phyloP scores from a whole-genome alignment of 2,329 filamentous ascomycete species.

The Phaeomoniella chlamydospora region DNA sequence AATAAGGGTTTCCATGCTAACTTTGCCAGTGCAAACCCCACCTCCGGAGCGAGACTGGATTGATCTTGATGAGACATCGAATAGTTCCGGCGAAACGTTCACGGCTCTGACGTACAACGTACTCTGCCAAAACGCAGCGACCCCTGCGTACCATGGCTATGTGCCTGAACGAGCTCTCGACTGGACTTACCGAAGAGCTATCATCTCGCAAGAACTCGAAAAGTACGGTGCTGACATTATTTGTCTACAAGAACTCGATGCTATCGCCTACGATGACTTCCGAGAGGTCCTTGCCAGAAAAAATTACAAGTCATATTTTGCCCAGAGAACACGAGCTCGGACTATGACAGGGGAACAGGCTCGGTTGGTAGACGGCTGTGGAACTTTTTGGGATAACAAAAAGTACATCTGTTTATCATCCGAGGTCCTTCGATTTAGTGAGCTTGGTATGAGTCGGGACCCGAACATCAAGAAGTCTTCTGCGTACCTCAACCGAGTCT shows the following conservation, averaged over 20 bases:
- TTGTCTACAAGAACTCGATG: conserved; percentile 85
- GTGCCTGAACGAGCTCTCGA: conserved; percentile 66
- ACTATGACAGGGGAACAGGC: conserved; percentile 82
- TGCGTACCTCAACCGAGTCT: conserved; percentile 95
- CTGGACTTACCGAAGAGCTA: conserved; percentile 75
- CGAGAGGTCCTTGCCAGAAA: conserved; percentile 69
- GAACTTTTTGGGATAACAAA: conserved; percentile 89
- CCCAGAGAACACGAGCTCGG: conserved; percentile 75
- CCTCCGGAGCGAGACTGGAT: conserved; percentile 66
- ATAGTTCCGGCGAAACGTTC: conserved; percentile 52
- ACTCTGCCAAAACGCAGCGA: conserved; percentile 86
- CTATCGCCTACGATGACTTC: conserved; percentile 80
- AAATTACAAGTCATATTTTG: conserved; percentile 89
- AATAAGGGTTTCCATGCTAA: conserved; percentile 10
- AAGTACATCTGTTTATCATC: conserved; percentile 93
- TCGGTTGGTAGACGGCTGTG: conserved; percentile 84
- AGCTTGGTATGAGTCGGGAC: conserved; percentile 81
- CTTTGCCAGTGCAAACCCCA: conserved; percentile 52
- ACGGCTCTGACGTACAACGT: conserved; percentile 91
- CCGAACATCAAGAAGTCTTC: conserved; percentile 96
- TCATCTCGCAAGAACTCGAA: conserved; percentile 71
- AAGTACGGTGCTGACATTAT: conserved; percentile 75
- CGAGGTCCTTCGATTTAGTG: conserved; percentile 81
- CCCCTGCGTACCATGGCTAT: conserved; percentile 73
- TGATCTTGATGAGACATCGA: conserved; percentile 44